Conservation (phyloP, 345 rosid species). For the Brassica nigra region DNA sequence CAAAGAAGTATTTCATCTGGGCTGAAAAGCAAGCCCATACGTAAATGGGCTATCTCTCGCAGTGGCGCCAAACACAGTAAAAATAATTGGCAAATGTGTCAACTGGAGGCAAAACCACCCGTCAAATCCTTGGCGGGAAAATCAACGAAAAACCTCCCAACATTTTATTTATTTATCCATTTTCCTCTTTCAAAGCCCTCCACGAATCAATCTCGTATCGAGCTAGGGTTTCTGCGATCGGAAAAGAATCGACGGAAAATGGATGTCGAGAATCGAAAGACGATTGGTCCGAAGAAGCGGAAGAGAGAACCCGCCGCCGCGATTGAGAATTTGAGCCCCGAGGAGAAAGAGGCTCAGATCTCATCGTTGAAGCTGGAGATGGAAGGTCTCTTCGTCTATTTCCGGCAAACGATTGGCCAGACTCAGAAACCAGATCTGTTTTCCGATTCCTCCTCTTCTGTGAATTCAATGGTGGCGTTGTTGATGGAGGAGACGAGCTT, state of each 20-base stretch:
- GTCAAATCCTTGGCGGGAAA: constrained; percentile 38
- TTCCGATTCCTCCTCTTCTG: constrained; percentile 31
- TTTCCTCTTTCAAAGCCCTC: neutral
- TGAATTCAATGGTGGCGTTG: constrained; percentile 57
- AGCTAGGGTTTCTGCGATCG: constrained; percentile 29
- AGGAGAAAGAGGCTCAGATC: constrained; percentile 52
- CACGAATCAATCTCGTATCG: constrained; percentile 1
- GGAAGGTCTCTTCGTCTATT: constrained; percentile 58
- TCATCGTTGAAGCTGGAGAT: constrained; percentile 49
- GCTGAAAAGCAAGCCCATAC: neutral
- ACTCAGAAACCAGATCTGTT: constrained; percentile 34
- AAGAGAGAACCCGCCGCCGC: constrained; percentile 50
- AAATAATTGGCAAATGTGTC: neutral
- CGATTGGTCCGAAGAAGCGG: constrained; percentile 43
- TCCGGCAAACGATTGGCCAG: constrained; percentile 44
- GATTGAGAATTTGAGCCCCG: constrained; percentile 33
- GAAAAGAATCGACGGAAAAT: constrained; percentile 12
- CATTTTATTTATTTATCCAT: neutral
- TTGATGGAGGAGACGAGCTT: constrained; percentile 73
- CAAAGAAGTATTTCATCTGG: neutral
- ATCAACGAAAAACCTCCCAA: neutral
- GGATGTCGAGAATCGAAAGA: constrained; percentile 31
- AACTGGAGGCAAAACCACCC: constrained; percentile 32
- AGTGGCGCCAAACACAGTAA: constrained; percentile 19
- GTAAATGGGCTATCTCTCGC: neutral